Evolutionary conservation across 169 alveolate species (phyloP).

Genomic region (Cryptosporidium parvum): DNA sequence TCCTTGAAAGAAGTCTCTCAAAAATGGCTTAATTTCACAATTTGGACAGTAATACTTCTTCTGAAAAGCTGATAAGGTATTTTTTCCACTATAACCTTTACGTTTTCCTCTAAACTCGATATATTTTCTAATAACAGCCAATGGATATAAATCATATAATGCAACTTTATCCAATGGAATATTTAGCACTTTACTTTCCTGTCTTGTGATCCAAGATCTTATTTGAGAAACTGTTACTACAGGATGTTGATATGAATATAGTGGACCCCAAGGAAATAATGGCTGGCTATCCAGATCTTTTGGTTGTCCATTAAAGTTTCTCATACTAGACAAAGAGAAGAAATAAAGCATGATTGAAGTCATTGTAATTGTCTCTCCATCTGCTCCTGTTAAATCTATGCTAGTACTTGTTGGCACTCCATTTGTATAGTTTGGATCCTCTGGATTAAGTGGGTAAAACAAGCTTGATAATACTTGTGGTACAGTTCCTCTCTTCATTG

Average conservation of each 20-base stretch:
- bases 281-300: slow-evolving; percentile 60
- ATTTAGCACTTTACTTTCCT: slow-evolving; percentile 23
- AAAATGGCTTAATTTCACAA: slow-evolving; percentile 41
- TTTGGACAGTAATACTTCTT: slow-evolving; percentile 64
- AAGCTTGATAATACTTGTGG: slow-evolving; percentile 64
- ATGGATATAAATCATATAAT: slow-evolving; percentile 58
- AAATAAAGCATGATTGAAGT: slow-evolving; percentile 71
- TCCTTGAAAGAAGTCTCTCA: slow-evolving; percentile 64
- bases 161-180: slow-evolving; percentile 69
- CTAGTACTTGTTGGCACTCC: slow-evolving; percentile 64
- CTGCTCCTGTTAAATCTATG: slow-evolving; percentile 51
- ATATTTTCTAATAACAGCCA: slow-evolving; percentile 66
- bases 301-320: slow-evolving; percentile 69
- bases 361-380: slow-evolving; percentile 73
- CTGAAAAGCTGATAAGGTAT: slow-evolving; percentile 34
- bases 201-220: slow-evolving; percentile 63
- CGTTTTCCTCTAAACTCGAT: slow-evolving; percentile 66
- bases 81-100: slow-evolving; percentile 60
- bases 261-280: slow-evolving; percentile 74
- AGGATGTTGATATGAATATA: slow-evolving; percentile 73
- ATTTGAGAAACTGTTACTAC: slow-evolving; percentile 73
- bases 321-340: slow-evolving; percentile 44
- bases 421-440: slow-evolving; percentile 65
- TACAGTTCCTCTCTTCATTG: slow-evolving; percentile 54
- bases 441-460: slow-evolving; percentile 59